Evolutionary conservation across 2,329 filamentous ascomycete species (phyloP).

Genomic region (Mycosphaerelloides madeirae): DNA sequence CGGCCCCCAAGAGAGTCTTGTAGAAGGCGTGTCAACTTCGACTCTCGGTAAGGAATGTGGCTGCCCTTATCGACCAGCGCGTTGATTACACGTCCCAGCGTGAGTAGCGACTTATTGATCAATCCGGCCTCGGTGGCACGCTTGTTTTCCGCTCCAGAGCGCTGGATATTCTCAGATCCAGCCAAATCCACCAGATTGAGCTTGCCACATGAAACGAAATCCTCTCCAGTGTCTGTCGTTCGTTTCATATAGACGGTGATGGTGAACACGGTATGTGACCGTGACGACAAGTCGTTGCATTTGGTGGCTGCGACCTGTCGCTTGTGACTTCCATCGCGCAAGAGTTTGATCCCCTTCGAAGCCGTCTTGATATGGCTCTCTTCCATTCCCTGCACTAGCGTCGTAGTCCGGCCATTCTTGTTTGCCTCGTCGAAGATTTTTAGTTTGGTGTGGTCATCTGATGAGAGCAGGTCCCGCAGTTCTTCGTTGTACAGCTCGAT

Average conservation of each 20-base stretch:
- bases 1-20: slow-evolving; percentile 94
- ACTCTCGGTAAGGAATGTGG: slow-evolving; percentile 91
- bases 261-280: slow-evolving; percentile 96
- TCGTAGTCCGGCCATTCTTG: slow-evolving; percentile 77
- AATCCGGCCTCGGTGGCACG: slow-evolving; percentile 89
- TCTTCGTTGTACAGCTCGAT: slow-evolving; percentile 99
- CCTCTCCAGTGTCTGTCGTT: slow-evolving; percentile 75
- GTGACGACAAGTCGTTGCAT: slow-evolving; percentile 95
- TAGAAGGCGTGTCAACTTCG: slow-evolving; percentile 86
- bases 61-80: slow-evolving; percentile 83
- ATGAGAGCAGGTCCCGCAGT: slow-evolving; percentile 77
- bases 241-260: slow-evolving; percentile 88
- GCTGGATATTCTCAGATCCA: slow-evolving; percentile 94
- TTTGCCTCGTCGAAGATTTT: slow-evolving; percentile 93
- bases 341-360: slow-evolving; percentile 76
- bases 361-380: slow-evolving; percentile 88
- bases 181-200: slow-evolving; percentile 94
- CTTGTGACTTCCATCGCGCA: slow-evolving; percentile 85
- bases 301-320: slow-evolving; percentile 99
- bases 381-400: slow-evolving; percentile 95
- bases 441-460: slow-evolving; percentile 76
- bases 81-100: slow-evolving; percentile 93
- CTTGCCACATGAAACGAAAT: slow-evolving; percentile 86
- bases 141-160: slow-evolving; percentile 97
- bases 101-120: slow-evolving; percentile 96